phyloP scores from a whole-genome alignment of 495 filamentous ascomycete genomes.

The Podospora bellae-mahoneyi region DNA sequence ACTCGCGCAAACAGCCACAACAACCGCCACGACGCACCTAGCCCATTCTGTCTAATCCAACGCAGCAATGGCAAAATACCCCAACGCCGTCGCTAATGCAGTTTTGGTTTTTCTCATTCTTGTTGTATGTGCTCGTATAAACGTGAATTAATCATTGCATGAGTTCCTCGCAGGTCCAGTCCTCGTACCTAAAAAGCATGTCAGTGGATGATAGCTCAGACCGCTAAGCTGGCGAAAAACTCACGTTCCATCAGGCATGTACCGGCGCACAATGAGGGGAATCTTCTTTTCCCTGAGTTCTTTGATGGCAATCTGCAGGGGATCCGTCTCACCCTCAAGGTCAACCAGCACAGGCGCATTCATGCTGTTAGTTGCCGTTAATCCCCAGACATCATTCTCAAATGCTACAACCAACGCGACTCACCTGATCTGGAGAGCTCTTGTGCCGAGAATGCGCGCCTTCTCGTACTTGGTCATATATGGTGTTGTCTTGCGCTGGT shows the following conservation, averaged over 20 bases:
- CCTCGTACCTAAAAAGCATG: slow-evolving; percentile 71
- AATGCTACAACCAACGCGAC: not conserved
- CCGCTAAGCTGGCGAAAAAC: slow-evolving; percentile 32
- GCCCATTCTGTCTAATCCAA: not conserved
- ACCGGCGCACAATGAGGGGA: slow-evolving; percentile 87
- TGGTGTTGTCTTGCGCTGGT: slow-evolving; percentile 86
- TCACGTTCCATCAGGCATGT: slow-evolving; percentile 95
- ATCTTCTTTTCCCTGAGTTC: slow-evolving; percentile 98
- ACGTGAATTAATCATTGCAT: slow-evolving; percentile 43
- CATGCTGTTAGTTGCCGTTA: slow-evolving; percentile 58
- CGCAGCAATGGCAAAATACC: slow-evolving; percentile 12
- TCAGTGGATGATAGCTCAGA: not conserved
- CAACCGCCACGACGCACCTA: not conserved
- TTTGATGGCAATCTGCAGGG: slow-evolving; percentile 94
- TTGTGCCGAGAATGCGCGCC: slow-evolving; percentile 86
- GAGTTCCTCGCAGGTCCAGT: slow-evolving; percentile 97
- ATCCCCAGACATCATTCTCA: not conserved
- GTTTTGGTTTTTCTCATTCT: slow-evolving; percentile 23
- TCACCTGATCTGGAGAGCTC: slow-evolving; percentile 93
- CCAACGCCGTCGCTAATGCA: slow-evolving; percentile 37
- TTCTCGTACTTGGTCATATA: slow-evolving; percentile 99
- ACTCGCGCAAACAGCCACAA: not conserved
- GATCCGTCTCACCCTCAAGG: slow-evolving; percentile 95
- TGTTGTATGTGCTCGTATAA: not conserved
- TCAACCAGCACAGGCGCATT: slow-evolving; percentile 97